Conservation (phyloP, 495 filamentous ascomycete genomes). For the Penicillium paradoxum region DNA sequence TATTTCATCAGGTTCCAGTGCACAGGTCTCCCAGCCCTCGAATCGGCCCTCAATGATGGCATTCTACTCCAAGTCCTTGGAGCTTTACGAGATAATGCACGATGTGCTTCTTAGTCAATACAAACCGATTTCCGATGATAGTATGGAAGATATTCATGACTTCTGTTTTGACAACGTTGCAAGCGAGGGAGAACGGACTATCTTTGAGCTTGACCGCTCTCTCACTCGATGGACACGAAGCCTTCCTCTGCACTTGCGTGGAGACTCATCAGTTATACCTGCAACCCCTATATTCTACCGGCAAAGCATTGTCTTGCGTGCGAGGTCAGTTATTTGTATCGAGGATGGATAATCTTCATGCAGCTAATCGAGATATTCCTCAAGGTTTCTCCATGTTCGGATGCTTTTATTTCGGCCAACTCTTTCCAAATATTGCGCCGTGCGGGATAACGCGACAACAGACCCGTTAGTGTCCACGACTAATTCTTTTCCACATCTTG, state of each 20-base stretch:
- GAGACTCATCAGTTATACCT: not conserved
- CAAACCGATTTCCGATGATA: constrained; percentile 25
- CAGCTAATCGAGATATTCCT: not conserved
- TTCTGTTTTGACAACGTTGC: constrained; percentile 27
- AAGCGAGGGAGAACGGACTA: constrained; percentile 25
- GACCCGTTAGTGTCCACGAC: constrained; percentile 23
- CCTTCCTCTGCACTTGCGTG: constrained; percentile 27
- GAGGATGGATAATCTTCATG: not conserved
- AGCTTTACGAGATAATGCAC: constrained; percentile 39
- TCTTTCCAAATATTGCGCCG: constrained; percentile 33
- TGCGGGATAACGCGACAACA: constrained; percentile 19
- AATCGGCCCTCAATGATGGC: constrained; percentile 31
- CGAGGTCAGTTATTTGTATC: constrained; percentile 20
- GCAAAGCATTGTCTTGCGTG: constrained; percentile 31
- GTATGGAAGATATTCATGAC: constrained; percentile 27
- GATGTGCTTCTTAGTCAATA: constrained; percentile 36
- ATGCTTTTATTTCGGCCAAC: constrained; percentile 37
- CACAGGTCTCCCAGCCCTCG: constrained; percentile 23
- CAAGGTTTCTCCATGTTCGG: constrained; percentile 32
- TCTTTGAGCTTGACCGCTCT: constrained; percentile 35
- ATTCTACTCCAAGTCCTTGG: constrained; percentile 37
- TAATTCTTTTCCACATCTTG: constrained; percentile 35
- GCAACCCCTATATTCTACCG: constrained; percentile 27
- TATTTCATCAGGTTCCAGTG: constrained; percentile 15
- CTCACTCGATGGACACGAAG: constrained; percentile 30